phyloP scores from a whole-genome alignment of 768 basidiomycete genomes.

The Naematelia aurantialba region DNA sequence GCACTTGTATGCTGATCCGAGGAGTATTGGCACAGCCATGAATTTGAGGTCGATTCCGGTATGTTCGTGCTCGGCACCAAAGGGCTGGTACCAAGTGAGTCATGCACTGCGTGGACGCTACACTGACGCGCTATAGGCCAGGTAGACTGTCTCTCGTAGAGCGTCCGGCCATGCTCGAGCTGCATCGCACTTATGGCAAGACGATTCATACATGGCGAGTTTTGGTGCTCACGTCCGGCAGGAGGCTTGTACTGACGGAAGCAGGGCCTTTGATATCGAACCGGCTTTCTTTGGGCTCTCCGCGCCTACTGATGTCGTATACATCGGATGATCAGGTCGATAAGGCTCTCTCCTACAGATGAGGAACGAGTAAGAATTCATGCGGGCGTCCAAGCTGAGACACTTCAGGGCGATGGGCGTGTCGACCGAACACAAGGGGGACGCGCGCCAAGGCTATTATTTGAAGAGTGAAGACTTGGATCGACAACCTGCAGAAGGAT shows the following conservation, averaged over 20 bases:
- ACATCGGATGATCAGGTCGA: constrained; percentile 52
- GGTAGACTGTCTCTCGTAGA: constrained; percentile 39
- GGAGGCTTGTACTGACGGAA: background rate
- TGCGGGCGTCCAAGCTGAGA: background rate
- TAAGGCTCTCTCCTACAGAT: constrained; percentile 42
- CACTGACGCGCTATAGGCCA: constrained; percentile 19
- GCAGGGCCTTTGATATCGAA: constrained; percentile 50
- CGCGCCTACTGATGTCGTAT: constrained; percentile 56
- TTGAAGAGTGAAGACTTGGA: constrained; percentile 52
- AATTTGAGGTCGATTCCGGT: constrained; percentile 47
- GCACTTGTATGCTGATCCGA: background rate
- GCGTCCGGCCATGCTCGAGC: constrained; percentile 52
- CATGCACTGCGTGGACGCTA: background rate
- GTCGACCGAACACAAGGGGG: constrained; percentile 49
- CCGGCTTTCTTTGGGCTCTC: constrained; percentile 56
- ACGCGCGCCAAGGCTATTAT: constrained; percentile 50
- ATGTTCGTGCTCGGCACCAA: constrained; percentile 44
- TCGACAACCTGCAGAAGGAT: constrained; percentile 30
- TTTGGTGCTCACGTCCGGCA: background rate
- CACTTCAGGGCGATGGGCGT: constrained; percentile 44
- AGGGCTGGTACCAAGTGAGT: constrained; percentile 38
- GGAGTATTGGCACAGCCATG: constrained; percentile 59
- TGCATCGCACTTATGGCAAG: constrained; percentile 57
- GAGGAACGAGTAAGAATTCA: constrained; percentile 45
- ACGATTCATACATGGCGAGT: constrained; percentile 45